Evolutionary conservation across 2,329 filamentous ascomycete species (phyloP), one percentile per base, ranked within the genome.

Genomic region (Venturiaceae sp.): DNA sequence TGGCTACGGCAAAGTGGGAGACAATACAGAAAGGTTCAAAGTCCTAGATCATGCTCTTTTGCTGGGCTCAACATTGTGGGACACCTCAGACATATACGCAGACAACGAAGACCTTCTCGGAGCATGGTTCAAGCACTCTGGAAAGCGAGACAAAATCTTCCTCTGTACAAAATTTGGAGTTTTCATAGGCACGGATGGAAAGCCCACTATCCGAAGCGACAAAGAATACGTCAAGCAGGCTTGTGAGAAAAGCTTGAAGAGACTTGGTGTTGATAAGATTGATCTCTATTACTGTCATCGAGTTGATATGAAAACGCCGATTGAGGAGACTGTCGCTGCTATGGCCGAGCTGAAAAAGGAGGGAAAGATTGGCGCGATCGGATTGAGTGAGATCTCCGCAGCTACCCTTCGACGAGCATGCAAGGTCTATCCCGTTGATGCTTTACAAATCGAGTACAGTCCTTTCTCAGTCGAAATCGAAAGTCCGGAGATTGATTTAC

Each of bases 281-380:
- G 74, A 77, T 58, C 64, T 77, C 2, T 75, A 75, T 61, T 77
- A 77, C 62, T 70, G 70, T 23, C 75, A 77, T 60, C 72, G 75
- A 2, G 69, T 77, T 7, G 74, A 78, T 62, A 63, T 62, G 1
- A 69, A 72, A 55, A 73, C 71, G 0, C 75, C 75, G 0, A 73
- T 77, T 60, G 75, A 77, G 60, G 70, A 74, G 66, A 77, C 74
- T 0, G 66, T 77, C 0, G 62, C 71, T 55, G 72, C 71, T 3
- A 74, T 78, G 71, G 70, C 68, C 5, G 71, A 76, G 60, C 63
- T 77, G 58, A 76, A 76, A 64, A 73, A 75, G 0, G 75, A 77
- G 53, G 81, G 81, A 5, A 82, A 83, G 65, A 77, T 83, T 64
- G 72, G 72, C 46, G 71, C 80, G 63, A 68, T 83, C 3, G 80